These are phyloP conservation scores for Ophiocordyceps unilateralis DNA, from an alignment of 2,329 filamentous ascomycete species.

Conservation along the genomic window DNA sequence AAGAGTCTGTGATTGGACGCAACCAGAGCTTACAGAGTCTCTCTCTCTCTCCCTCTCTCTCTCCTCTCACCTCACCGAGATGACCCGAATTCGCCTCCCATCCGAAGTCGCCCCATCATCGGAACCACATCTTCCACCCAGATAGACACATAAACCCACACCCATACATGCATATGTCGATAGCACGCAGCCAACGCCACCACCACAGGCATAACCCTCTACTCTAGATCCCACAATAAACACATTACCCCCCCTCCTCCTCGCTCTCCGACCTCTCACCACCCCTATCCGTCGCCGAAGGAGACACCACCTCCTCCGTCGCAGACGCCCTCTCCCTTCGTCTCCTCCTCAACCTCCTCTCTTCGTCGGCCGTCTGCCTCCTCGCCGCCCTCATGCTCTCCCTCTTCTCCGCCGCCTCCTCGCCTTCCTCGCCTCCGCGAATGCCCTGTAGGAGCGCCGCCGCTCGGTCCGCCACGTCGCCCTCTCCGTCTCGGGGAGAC, in stretches of 20 bases:
- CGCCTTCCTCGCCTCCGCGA: constrained; percentile 32
- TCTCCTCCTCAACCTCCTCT: constrained; percentile 49
- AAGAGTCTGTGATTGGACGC: no score
- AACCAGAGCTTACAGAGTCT: no score
- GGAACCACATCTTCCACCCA: no score
- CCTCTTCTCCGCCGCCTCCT: constrained; percentile 31
- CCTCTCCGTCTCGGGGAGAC: constrained; percentile 29
- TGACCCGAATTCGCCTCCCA: no score
- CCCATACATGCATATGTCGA: no score
- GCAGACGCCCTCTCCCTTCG: constrained; percentile 40
- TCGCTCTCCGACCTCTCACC: constrained; percentile 4
- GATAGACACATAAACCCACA: no score
- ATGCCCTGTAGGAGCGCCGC: constrained; percentile 57
- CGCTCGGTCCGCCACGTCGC: constrained; percentile 36
- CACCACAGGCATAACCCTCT: background rate
- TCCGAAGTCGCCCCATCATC: no score
- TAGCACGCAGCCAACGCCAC: no score
- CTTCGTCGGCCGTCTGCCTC: constrained; percentile 63
- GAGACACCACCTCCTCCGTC: constrained; percentile 7
- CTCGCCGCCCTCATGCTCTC: constrained; percentile 42
- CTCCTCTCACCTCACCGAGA: no score
- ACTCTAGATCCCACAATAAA: background rate
- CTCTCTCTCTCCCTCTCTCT: no score
- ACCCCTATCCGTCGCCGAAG: constrained; percentile 3
- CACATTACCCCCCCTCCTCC: constrained; percentile 1